phyloP scores from a whole-genome alignment of 345 rosid species.

The Citropsis articulata region DNA sequence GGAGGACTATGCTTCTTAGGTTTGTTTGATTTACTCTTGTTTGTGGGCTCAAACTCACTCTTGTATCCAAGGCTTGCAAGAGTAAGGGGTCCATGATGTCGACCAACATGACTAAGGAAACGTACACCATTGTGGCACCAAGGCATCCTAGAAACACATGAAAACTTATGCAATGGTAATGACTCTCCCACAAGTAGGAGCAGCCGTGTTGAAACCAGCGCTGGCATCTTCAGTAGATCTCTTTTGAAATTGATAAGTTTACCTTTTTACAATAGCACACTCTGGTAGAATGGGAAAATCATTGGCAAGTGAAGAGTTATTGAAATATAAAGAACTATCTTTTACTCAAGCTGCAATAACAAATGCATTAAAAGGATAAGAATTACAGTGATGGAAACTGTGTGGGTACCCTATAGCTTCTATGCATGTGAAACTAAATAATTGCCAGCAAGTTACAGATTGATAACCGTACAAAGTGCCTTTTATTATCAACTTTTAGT shows the following conservation, averaged over 20 bases:
- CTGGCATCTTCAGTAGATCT: constrained; percentile 39
- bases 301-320: constrained; percentile 11
- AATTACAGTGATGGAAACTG: neutral
- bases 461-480: neutral
- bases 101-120: constrained; percentile 38
- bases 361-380: constrained; percentile 6
- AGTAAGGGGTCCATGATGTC: constrained; percentile 49
- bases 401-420: neutral
- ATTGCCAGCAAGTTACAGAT: neutral
- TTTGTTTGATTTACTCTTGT: constrained; percentile 27
- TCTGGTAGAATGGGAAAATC: constrained; percentile 6
- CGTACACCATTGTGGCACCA: constrained; percentile 35
- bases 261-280: neutral
- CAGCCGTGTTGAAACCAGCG: constrained; percentile 53
- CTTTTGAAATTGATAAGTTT: neutral
- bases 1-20: constrained; percentile 22
- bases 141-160: constrained; percentile 37
- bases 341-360: constrained; percentile 8
- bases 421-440: constrained; percentile 1
- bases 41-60: constrained; percentile 26
- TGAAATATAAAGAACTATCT: constrained; percentile 2
- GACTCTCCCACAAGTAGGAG: constrained; percentile 60
- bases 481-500: neutral
- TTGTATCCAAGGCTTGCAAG: constrained; percentile 61
- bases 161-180: constrained; percentile 41